Evolutionary conservation across 768 basidiomycete species (phyloP), one percentile per base, ranked within the genome.

Genomic region (Pholiota microspora): DNA sequence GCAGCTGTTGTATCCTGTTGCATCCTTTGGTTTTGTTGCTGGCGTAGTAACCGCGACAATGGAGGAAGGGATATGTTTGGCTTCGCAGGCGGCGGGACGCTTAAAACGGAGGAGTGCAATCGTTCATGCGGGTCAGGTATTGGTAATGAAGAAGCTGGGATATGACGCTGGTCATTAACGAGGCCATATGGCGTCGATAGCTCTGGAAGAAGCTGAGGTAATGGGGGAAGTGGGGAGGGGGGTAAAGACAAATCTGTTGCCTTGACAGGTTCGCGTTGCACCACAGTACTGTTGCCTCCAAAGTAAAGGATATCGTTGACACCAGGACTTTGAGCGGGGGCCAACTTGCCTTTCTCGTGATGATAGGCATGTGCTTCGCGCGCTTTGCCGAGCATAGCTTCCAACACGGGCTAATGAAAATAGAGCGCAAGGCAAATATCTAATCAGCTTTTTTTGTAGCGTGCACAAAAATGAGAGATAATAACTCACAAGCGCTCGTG

Each of bases 331-430:
- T 52, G 23, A 10, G 57, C 25, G 25, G 61, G 58, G 2, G 54
- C 52, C 6, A 50, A 55, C 31, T 45, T 62, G 12, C 63, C 63
- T 21, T 53, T 42, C 28, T 60, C 59, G n/a, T 50, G 53, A 32
- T 55, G 60, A 27, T 60, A 60, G 12, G 42, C 36, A 23, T 60
- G 49, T 3, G 70, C 71, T 34, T 72, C 61, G 49, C 62, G 62
- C 9, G 78, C 77, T 61, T 77, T 78, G 21, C 71, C 62, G 15
- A 73, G 70, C 73, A 82, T 75, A 13, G 64, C 65, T 52, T 78
- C 66, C 25, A 82, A 56, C 12, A 81, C 71, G 25, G 78, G 75
- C 81, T 82, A 52, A 24, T 29, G 31, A 7, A 40, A 29, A 31
- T 28, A 47, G 18, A 29, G 4, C 7, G 32, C 1, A 4, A 9